These are phyloP conservation scores for Trichoderma gamsii DNA, from an alignment of 495 filamentous ascomycete genomes.

Conservation along the genomic window DNA sequence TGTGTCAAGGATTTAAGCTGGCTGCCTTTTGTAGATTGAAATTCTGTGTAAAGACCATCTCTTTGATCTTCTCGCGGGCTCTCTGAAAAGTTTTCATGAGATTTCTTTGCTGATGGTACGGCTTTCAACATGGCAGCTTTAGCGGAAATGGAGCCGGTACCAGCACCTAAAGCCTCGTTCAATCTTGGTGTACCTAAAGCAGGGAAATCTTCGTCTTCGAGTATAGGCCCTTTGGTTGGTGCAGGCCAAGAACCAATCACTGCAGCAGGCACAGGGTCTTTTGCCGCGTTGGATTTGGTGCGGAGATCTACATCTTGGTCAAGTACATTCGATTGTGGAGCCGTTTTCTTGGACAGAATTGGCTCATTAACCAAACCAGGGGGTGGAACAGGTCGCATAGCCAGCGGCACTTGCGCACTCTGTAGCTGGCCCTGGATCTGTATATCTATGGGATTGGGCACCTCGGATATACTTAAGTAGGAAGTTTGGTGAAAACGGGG, in stretches of 20 bases:
- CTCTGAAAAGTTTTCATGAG: neutral
- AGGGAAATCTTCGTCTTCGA: slow-evolving; percentile 54
- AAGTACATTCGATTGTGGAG: neutral
- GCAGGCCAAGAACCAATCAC: neutral
- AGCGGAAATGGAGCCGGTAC: neutral
- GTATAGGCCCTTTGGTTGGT: neutral
- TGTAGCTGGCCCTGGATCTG: neutral
- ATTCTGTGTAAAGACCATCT: neutral
- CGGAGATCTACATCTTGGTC: neutral
- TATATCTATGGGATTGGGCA: neutral
- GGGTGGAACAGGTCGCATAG: neutral
- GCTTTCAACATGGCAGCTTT: neutral
- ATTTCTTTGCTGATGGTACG: slow-evolving; percentile 2
- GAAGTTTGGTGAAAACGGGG: neutral
- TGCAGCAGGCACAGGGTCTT: neutral
- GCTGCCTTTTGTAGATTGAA: neutral
- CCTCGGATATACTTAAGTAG: neutral
- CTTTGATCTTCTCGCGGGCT: neutral
- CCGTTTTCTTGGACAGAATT: neutral
- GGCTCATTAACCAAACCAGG: neutral
- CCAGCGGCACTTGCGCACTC: neutral
- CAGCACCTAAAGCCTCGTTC: slow-evolving; percentile 12
- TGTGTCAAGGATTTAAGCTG: neutral
- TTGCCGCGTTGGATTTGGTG: neutral
- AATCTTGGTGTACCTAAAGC: slow-evolving; percentile 40